Evolutionary conservation across 768 basidiomycete species (phyloP).

Genomic region (Trichaptum fuscoviolaceum): DNA sequence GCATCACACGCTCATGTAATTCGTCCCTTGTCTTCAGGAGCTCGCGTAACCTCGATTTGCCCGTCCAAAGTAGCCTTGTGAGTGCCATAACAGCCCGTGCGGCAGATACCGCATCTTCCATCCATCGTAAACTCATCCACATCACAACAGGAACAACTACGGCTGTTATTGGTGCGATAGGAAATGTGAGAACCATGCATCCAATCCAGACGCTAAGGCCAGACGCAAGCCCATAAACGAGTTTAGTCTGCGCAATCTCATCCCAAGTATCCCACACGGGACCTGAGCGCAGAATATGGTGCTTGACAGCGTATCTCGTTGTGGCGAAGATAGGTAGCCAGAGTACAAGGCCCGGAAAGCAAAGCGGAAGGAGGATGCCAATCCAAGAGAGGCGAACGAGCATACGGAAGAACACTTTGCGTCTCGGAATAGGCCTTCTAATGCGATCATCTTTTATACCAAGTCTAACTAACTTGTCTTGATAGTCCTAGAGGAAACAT

Average conservation of each 20-base stretch:
- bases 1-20: slow-evolving; percentile 62
- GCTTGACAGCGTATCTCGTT: slow-evolving; percentile 63
- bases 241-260: slow-evolving; percentile 86
- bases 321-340: slow-evolving; percentile 78
- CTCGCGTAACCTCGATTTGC: slow-evolving; percentile 47
- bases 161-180: slow-evolving; percentile 50
- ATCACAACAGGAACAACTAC: slow-evolving; percentile 65
- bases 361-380: slow-evolving; percentile 54
- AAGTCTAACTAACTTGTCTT: slow-evolving; percentile 60
- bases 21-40: slow-evolving; percentile 50
- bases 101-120: slow-evolving; percentile 77
- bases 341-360: slow-evolving; percentile 70
- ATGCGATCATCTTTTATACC: slow-evolving; percentile 86
- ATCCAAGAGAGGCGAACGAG: slow-evolving; percentile 61
- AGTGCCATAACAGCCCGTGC: slow-evolving; percentile 70
- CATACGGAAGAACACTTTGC: slow-evolving; percentile 57
- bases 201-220: slow-evolving; percentile 63
- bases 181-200: slow-evolving; percentile 54
- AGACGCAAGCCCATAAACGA: slow-evolving; percentile 74
- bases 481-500: slow-evolving; percentile 49
- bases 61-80: slow-evolving; percentile 55
- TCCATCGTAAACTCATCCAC: slow-evolving; percentile 90
- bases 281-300: slow-evolving; percentile 69
- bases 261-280: slow-evolving; percentile 85
- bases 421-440: slow-evolving; percentile 53